Evolutionary conservation across 495 filamentous ascomycete species (phyloP).

Genomic region (Jackrogersella multiformis): DNA sequence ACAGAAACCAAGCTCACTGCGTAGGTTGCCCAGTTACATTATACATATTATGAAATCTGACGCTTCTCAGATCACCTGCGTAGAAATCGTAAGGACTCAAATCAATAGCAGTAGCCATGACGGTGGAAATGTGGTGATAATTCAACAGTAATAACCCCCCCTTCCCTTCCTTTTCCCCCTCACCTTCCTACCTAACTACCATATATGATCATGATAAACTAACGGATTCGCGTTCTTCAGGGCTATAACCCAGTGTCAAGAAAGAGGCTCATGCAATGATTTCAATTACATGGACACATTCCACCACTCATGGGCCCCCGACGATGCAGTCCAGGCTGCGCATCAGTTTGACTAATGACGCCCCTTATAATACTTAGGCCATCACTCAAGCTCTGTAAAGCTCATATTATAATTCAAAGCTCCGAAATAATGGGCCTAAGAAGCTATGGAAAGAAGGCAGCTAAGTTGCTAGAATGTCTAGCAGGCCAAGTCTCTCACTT

Average conservation of each 20-base stretch:
- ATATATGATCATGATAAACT: not conserved
- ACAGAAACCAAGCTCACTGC: not conserved
- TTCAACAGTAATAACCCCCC: not conserved
- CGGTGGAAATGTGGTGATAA: not conserved
- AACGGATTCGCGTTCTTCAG: not conserved
- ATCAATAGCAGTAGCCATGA: not conserved
- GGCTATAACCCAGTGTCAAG: not conserved
- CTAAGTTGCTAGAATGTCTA: not conserved
- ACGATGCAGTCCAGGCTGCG: not conserved
- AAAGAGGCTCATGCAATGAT: not conserved
- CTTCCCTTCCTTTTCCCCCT: not conserved
- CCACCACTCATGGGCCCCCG: not conserved
- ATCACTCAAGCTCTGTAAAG: not conserved
- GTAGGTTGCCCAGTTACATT: not conserved
- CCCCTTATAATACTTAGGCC: not conserved
- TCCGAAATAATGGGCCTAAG: no score
- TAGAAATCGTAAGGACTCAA: not conserved
- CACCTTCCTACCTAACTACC: not conserved
- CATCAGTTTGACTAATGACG: not conserved
- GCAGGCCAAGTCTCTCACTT: not conserved
- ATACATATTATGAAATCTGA: not conserved
- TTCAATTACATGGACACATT: conserved; percentile 1
- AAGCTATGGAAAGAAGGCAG: not conserved
- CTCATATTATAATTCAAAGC: not conserved
- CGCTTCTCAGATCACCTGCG: not conserved